phyloP scores from a whole-genome alignment of 2,329 filamentous ascomycete genomes.

The Alternaria brassicae region DNA sequence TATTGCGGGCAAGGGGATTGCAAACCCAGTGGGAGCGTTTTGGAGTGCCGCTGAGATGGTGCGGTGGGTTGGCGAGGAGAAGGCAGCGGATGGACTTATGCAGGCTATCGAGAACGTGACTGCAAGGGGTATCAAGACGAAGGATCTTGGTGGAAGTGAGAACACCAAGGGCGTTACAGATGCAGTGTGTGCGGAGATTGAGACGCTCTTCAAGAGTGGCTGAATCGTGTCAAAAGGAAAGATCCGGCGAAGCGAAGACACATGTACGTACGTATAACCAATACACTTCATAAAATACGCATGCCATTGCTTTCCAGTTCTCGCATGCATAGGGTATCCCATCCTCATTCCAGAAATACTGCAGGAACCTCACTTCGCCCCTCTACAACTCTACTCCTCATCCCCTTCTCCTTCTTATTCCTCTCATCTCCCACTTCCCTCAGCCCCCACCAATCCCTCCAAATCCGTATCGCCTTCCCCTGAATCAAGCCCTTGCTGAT shows the following conservation, averaged over 20 bases:
- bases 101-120: conserved; percentile 68
- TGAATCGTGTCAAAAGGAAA: conserved; percentile 7
- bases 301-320: background rate
- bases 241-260: background rate
- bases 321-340: background rate
- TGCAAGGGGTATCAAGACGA: conserved; percentile 62
- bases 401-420: conserved; percentile 52
- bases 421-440: conserved; percentile 61
- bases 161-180: conserved; percentile 66
- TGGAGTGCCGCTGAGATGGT: conserved; percentile 76
- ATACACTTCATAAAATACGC: background rate
- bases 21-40: conserved; percentile 70
- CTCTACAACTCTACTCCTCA: conserved; percentile 52
- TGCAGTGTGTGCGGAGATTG: conserved; percentile 62
- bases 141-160: conserved; percentile 65
- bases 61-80: conserved; percentile 66
- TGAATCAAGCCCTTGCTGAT: conserved; percentile 77
- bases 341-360: conserved; percentile 32
- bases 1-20: conserved; percentile 68
- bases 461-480: conserved; percentile 74
- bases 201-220: conserved; percentile 48
- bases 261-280: conserved; percentile 14
- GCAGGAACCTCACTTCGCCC: conserved; percentile 34
- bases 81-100: conserved; percentile 65
- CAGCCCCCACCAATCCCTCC: conserved; percentile 64